Percentiles rank a stretch among this genome's conserved stretches.
These are phyloP conservation scores for Theileria equi DNA, from an alignment of 169 alveolate species.

Conservation along the genomic window DNA sequence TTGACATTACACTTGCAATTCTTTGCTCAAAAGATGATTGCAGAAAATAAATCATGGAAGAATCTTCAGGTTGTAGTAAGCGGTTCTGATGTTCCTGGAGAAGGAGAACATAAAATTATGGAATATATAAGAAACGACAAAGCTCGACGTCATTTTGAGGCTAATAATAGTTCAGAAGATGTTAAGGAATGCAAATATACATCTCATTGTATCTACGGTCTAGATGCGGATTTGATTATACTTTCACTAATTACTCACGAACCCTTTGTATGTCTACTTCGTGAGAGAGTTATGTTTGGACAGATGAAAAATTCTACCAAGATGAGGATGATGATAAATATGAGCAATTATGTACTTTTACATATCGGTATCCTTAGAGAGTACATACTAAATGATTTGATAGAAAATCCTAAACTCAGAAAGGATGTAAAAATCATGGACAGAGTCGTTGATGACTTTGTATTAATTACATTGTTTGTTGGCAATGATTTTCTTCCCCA, in stretches of 20 bases:
- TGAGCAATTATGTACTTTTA: constrained; percentile 53
- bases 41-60: constrained; percentile 77
- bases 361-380: constrained; percentile 81
- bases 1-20: constrained; percentile 55
- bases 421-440: constrained; percentile 54
- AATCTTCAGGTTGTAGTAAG: constrained; percentile 85
- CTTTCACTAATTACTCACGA: constrained; percentile 93
- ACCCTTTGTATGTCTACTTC: constrained; percentile 84
- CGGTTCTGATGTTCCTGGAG: constrained; percentile 95
- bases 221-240: constrained; percentile 96
- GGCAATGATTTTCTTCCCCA: constrained; percentile 97
- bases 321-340: constrained; percentile 53
- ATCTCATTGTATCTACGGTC: constrained; percentile 93
- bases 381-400: constrained; percentile 78
- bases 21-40: constrained; percentile 69
- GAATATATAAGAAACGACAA: constrained; percentile 83
- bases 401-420: constrained; percentile 44
- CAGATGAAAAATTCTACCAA: constrained; percentile 36
- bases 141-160: constrained; percentile 57
- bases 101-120: constrained; percentile 96
- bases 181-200: constrained; percentile 3
- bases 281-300: constrained; percentile 85
- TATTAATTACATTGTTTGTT: constrained; percentile 89
- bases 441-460: constrained; percentile 92
- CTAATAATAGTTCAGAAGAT: constrained; percentile 69